Evolutionary conservation across 768 basidiomycete genomes (phyloP), one percentile per base, ranked within the genome.

Genomic region (Steccherinum ochraceum): DNA sequence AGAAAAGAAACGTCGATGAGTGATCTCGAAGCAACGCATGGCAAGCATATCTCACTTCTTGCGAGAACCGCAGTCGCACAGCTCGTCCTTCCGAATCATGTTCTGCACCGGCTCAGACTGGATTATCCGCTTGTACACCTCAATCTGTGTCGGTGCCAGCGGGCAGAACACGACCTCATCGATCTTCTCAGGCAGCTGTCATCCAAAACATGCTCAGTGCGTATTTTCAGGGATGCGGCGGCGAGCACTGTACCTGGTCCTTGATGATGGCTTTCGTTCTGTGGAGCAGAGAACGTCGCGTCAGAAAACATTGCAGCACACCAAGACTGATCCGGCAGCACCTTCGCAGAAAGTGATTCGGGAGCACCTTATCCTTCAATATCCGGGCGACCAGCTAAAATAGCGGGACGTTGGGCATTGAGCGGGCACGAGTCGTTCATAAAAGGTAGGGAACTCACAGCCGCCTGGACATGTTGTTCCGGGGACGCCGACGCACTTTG

Each of bases 161-260:
- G 93, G 94, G 61, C 95, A 99, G 60, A 97, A 95, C 4, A 96
- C 91, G 12, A 97, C 88, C 61, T 92, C 74, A 57, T 99, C 95
- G 0, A 77, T 77, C 71, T 99, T 99, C 54, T 75, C 74, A 1
- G 95, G 95, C 2, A 98, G 74, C 86, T 94, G 58, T 2, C 35
- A 12, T 43, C 20, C n/a, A 25, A 13, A 35, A 24, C 20, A 20
- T 24, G 25, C 41, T 40, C 39, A 40, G 12, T 12, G 12, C 40
- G 18, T 49, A 21, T 41, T 49, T 7, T 5, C 40, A 7, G 39
- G 12, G 35, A 25, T 18, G 20, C 5, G 10, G 2, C 20, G 39
- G 26, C 19, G 19, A 27, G 23, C n/a, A 21, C 41, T 49, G 23
- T 57, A 80, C 85, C 69, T 86, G 86, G 51, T 81, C 66, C 56